phyloP scores from a whole-genome alignment of 1,139 yeast genomes.

The Debaryomycetaceae sp. region DNA sequence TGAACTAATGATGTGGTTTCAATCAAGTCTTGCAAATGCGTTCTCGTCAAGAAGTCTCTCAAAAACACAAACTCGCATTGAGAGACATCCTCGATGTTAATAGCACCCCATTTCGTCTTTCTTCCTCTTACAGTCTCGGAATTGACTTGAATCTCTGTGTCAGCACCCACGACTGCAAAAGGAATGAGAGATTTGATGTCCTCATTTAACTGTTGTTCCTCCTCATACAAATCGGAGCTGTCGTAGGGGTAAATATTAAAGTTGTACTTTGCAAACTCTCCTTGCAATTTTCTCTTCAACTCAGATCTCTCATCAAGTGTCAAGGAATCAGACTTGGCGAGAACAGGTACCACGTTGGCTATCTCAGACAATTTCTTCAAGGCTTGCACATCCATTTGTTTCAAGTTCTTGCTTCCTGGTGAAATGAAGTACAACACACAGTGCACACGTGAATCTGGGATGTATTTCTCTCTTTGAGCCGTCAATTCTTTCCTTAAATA shows the following conservation, averaged over 20 bases:
- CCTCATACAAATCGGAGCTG: constrained; percentile 68
- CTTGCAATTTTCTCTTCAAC: constrained; percentile 73
- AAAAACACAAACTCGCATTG: constrained; percentile 95
- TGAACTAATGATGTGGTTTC: constrained; percentile 88
- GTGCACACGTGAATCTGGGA: constrained; percentile 91
- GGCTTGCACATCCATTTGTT: constrained; percentile 78
- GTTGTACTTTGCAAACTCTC: constrained; percentile 70
- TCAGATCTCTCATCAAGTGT: constrained; percentile 80
- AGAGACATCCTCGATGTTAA: constrained; percentile 87
- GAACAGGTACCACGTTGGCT: constrained; percentile 91
- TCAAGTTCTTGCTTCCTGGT: constrained; percentile 81
- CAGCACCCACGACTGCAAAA: constrained; percentile 95
- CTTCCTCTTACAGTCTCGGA: constrained; percentile 88
- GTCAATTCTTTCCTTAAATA: constrained; percentile 93
- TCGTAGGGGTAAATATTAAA: constrained; percentile 88
- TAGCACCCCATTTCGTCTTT: constrained; percentile 89
- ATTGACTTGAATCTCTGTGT: constrained; percentile 63
- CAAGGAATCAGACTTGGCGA: constrained; percentile 88
- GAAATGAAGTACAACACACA: constrained; percentile 87
- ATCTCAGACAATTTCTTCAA: constrained; percentile 83
- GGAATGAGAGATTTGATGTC: constrained; percentile 82
- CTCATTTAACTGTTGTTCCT: constrained; percentile 73
- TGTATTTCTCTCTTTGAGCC: constrained; percentile 84
- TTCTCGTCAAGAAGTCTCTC: constrained; percentile 90
- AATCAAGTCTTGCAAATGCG: constrained; percentile 92